Evolutionary conservation across 768 basidiomycete genomes (phyloP).

Genomic region (Auriculariales sp.): DNA sequence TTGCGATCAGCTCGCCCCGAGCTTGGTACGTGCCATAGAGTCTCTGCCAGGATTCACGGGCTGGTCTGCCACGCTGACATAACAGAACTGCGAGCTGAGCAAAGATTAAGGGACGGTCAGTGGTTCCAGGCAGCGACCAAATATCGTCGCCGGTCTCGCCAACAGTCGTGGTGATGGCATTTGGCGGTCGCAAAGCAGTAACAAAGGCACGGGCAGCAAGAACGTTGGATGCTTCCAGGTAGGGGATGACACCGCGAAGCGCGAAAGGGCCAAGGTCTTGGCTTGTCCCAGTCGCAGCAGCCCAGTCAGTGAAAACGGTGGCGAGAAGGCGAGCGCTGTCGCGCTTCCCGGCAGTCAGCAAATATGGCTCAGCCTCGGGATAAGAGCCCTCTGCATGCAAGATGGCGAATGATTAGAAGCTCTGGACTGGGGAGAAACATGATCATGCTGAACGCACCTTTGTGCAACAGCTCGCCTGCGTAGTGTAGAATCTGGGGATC

Average conservation of each 20-base stretch:
- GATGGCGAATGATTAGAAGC: not conserved
- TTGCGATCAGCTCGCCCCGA: conserved; percentile 44
- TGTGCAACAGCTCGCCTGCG: conserved; percentile 74
- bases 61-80: conserved; percentile 53
- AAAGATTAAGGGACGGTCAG: conserved; percentile 69
- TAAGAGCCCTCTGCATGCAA: conserved; percentile 50
- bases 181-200: conserved; percentile 22
- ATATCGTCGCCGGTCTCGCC: conserved; percentile 44
- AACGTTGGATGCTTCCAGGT: conserved; percentile 71
- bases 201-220: conserved; percentile 63
- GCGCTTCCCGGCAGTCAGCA: conserved; percentile 74
- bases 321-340: conserved; percentile 82
- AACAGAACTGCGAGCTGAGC: conserved; percentile 76
- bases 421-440: not conserved
- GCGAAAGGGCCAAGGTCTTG: conserved; percentile 62
- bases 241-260: conserved; percentile 77
- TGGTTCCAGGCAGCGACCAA: conserved; percentile 48
- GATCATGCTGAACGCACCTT: conserved; percentile 32
- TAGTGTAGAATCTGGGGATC: conserved; percentile 84
- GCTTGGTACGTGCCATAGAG: conserved; percentile 76
- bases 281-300: conserved; percentile 13
- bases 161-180: conserved; percentile 28
- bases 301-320: conserved; percentile 78
- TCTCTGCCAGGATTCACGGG: conserved; percentile 72
- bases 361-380: conserved; percentile 63